Evolutionary conservation across 129 eudicot species (phyloP), one percentile per base, ranked within the genome.

Genomic region (Saussurea involucrata): DNA sequence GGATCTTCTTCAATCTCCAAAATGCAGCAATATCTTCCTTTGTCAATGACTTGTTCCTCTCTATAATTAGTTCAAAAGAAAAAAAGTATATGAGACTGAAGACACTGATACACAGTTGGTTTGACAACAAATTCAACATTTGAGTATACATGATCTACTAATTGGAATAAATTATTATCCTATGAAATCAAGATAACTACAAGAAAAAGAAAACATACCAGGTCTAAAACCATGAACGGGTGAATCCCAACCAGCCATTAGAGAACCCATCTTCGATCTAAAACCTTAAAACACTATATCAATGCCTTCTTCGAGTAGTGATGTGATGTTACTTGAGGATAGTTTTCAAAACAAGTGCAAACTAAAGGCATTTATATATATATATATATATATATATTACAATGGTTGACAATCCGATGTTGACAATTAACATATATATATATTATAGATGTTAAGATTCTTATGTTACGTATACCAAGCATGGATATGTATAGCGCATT

Each of bases 161-260:
- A 49, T 49, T 15, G 7, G 7, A 49, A 15, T 17, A 46, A 49
- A 27, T n/a, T 24, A n/a, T 32, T 21, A 4, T 25, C 13, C 8
- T 5, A 42, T 65, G 28, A 4, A 33, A 34, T 63, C 32, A 4
- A 44, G 67, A 66, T 28, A 80, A 21, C 8, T 53, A 15, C 25
- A 67, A 31, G 24, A 75, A 25, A 46, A 13, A 28, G 69, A 66
- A 42, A 64, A 44, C 25, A 12, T 36, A 86, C 87, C 87, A 4
- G 32, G 5, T 57, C 83, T 75, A n/a, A 80, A 82, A 83, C 74
- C 78, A 25, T 15, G 60, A 42, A 46, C 42, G 32, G 63, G 78
- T 7, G 87, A 83, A 11, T 66, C 75, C 90, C 90, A 86, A 70
- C 90, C 90, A 1, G 87, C 73, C 90, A 86, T 79, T 40, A 86